Base-by-base conservation (phyloP, 164 flowering plant genomes). In the Magnolia changhungtana region DNA sequence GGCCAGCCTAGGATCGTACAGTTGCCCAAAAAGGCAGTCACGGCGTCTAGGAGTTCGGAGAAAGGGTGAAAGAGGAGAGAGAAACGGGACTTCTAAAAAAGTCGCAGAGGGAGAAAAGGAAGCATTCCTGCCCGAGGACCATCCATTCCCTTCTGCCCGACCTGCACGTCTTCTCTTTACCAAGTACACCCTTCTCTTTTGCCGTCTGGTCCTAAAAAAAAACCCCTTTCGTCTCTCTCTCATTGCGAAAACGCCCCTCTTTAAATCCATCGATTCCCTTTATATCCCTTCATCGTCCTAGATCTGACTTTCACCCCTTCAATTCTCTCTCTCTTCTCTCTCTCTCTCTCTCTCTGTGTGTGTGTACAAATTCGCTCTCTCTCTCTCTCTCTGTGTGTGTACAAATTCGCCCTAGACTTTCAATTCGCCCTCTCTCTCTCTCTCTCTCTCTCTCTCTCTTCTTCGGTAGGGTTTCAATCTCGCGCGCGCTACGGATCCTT, bases 111-210 rank as follows among this genome's bases (percentile, higher is more conserved):
- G 45, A 37, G 45, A 37, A 37, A 37, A 37, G 45, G 6, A 37
- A 37, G 45, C 45, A 37, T 37, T 37, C 45, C 45, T 37, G 6
- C 45, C 45, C 45, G 45, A 37, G 45, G 45, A 37, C 4, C 45
- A 3, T 0, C 45, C 45, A 7, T 37, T 37, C 45, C 45, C 45
- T 37, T 37, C 19, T 7, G 52, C 64, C 63, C 13, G 20, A 10
- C 3, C 77, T 78, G 81, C 78, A 84, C 84, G 52, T 10, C 3
- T 78, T 82, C 59, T 63, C 45, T 73, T 74, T 77, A 74, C 84
- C 82, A 80, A 81, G 84, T 82, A 82, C 86, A 23, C 79, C 71
- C 27, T 75, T 37, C 76, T 74, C 64, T 66, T 82, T 78, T 77
- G 82, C 83, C 81, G 78, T 83, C 84, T 80, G 76, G 71, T 70